phyloP scores from a whole-genome alignment of 192 early-diverging fungal genomes.

The Mycoemilia scoparia region DNA sequence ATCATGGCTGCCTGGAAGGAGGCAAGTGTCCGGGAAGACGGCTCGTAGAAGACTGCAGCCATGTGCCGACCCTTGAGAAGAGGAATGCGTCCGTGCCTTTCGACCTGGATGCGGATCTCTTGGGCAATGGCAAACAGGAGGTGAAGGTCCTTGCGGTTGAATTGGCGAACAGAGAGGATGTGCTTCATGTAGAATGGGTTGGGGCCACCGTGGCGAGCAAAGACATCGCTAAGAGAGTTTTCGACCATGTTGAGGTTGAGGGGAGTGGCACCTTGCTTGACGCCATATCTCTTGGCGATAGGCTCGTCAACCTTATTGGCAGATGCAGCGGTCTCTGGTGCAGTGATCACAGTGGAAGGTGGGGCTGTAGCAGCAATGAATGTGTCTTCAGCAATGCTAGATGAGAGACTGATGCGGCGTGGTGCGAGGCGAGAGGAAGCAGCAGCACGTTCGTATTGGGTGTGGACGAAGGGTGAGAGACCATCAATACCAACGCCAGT shows the following conservation, averaged over 20 bases:
- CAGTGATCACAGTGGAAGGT: not conserved
- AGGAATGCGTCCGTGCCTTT: slow-evolving; percentile 70
- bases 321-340: not conserved
- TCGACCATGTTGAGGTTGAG: slow-evolving; percentile 2
- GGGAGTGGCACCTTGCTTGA: too few species aligned
- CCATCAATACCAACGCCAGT: slow-evolving; percentile 5
- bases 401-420: not conserved
- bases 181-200: slow-evolving; percentile 84
- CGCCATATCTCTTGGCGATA: slow-evolving; percentile 4
- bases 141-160: slow-evolving; percentile 84
- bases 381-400: not conserved
- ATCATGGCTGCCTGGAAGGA: slow-evolving; percentile 92
- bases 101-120: slow-evolving; percentile 89
- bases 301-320: not conserved
- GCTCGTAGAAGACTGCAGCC: slow-evolving; percentile 92
- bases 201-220: slow-evolving; percentile 20
- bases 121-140: slow-evolving; percentile 86
- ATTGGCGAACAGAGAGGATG: slow-evolving; percentile 80
- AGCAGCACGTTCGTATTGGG: not conserved
- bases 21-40: slow-evolving; percentile 80
- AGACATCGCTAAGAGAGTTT: slow-evolving; percentile 26
- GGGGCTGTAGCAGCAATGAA: not conserved
- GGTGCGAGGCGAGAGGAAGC: not conserved
- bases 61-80: slow-evolving; percentile 79
- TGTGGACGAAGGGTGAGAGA: too few species aligned